Percentiles rank a stretch among this genome's conserved stretches.
phyloP scores from a whole-genome alignment of 2,329 filamentous ascomycete species.

The Neobulgaria alba region DNA sequence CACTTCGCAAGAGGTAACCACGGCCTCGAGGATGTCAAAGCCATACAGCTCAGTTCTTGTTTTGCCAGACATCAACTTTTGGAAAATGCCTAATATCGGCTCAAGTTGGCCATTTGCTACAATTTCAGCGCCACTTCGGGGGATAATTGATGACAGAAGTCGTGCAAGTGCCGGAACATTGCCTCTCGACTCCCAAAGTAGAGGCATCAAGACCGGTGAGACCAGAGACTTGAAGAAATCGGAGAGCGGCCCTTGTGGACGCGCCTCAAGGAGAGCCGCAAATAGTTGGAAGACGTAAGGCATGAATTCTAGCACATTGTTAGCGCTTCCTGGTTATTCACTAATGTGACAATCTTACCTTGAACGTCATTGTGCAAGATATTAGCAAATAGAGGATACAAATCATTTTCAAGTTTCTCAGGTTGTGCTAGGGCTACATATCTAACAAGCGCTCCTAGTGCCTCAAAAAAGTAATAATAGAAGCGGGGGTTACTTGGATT shows the following conservation, averaged over 20 bases:
- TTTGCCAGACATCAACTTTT: constrained; percentile 65
- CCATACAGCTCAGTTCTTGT: constrained; percentile 62
- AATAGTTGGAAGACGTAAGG: constrained; percentile 96
- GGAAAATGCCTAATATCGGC: constrained; percentile 89
- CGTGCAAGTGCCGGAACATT: constrained; percentile 89
- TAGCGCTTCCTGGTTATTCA: constrained; percentile 20
- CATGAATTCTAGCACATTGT: constrained; percentile 62
- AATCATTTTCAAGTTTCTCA: constrained; percentile 64
- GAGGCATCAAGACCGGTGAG: constrained; percentile 67
- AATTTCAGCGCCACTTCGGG: constrained; percentile 65
- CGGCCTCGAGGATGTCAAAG: constrained; percentile 81
- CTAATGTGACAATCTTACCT: constrained; percentile 37
- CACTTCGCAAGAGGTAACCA: constrained; percentile 63
- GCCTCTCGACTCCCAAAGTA: constrained; percentile 83
- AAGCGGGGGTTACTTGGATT: constrained; percentile 97
- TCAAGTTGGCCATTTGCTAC: constrained; percentile 73
- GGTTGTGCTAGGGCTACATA: constrained; percentile 62
- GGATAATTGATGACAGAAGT: constrained; percentile 75
- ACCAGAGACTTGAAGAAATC: constrained; percentile 75
- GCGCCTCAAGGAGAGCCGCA: constrained; percentile 79
- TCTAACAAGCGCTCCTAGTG: constrained; percentile 77
- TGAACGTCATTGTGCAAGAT: constrained; percentile 77
- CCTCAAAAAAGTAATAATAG: constrained; percentile 98
- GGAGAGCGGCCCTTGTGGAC: constrained; percentile 69
- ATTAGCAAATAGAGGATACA: constrained; percentile 76